Percentiles rank a stretch among this genome's conserved stretches.
Conservation (phyloP, 1,284 basidiomycete species). For the Melampsora medusae region DNA sequence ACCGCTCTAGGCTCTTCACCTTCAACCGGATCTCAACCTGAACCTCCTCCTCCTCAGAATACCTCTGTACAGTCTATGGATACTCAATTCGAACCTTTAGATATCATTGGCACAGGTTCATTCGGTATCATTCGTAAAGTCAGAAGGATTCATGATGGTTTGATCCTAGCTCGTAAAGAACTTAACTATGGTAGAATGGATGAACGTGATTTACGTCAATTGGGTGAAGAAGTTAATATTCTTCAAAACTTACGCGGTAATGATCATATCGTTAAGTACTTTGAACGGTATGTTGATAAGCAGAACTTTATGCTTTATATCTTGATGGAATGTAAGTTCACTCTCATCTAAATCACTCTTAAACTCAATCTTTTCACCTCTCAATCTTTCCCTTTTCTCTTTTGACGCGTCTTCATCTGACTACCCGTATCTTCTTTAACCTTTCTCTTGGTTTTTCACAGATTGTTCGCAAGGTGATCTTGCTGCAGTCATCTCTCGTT, state of each 20-base stretch:
- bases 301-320: constrained; percentile 89
- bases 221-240: constrained; percentile 97
- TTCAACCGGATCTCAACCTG: not conserved
- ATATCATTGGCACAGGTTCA: constrained; percentile 92
- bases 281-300: constrained; percentile 84
- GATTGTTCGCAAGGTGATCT: constrained; percentile 44
- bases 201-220: constrained; percentile 86
- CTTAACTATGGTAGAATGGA: constrained; percentile 93
- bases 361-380: constrained; percentile 39
- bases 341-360: not conserved
- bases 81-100: constrained; percentile 78
- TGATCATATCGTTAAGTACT: constrained; percentile 90
- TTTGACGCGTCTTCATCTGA: constrained; percentile 90
- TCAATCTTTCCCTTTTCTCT: constrained; percentile 59
- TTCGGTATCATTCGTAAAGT: constrained; percentile 97
- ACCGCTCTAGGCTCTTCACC: too few species aligned
- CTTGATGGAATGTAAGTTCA: constrained; percentile 68
- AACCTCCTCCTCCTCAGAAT: not conserved
- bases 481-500: constrained; percentile 36
- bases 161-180: constrained; percentile 88
- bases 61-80: constrained; percentile 41
- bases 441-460: constrained; percentile 55
- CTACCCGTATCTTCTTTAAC: constrained; percentile 75
- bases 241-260: constrained; percentile 83
- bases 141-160: constrained; percentile 74